Percentiles rank a stretch among this genome's conserved stretches.
Evolutionary conservation across 768 basidiomycete genomes (phyloP).

Genomic region (Macrolepiota dolichaula): DNA sequence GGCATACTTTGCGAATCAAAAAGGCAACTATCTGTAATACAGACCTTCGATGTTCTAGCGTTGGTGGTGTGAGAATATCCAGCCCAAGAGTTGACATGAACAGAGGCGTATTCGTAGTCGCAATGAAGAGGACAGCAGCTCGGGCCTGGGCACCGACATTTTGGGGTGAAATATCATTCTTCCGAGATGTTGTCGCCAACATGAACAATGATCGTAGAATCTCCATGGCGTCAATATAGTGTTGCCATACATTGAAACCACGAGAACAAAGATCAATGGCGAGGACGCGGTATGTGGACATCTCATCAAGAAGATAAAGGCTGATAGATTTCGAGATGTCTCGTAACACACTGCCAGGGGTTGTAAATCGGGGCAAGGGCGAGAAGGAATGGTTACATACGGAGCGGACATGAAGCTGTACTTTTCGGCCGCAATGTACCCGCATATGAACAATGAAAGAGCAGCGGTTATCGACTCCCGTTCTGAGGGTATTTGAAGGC

Average conservation of each 20-base stretch:
- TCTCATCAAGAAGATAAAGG: conserved; percentile 72
- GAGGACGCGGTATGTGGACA: conserved; percentile 60
- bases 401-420: conserved; percentile 70
- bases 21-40: conserved; percentile 94
- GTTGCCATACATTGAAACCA: conserved; percentile 93
- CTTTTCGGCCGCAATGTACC: conserved; percentile 78
- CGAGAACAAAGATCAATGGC: conserved; percentile 89
- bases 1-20: conserved; percentile 78
- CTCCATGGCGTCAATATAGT: conserved; percentile 87
- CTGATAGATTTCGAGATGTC: conserved; percentile 84
- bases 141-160: conserved; percentile 78
- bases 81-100: conserved; percentile 94
- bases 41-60: conserved; percentile 75
- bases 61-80: conserved; percentile 79
- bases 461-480: conserved; percentile 58
- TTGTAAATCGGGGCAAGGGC: background rate
- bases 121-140: conserved; percentile 80
- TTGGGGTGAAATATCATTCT: conserved; percentile 65
- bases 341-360: conserved; percentile 57
- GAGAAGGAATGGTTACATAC: conserved; percentile 34
- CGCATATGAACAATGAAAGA: conserved; percentile 76
- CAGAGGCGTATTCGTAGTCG: conserved; percentile 74
- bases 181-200: conserved; percentile 69
- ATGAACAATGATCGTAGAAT: conserved; percentile 81
- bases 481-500: conserved; percentile 55